Conservation (phyloP, 805 yeast species). For the Saitoella complicata region DNA sequence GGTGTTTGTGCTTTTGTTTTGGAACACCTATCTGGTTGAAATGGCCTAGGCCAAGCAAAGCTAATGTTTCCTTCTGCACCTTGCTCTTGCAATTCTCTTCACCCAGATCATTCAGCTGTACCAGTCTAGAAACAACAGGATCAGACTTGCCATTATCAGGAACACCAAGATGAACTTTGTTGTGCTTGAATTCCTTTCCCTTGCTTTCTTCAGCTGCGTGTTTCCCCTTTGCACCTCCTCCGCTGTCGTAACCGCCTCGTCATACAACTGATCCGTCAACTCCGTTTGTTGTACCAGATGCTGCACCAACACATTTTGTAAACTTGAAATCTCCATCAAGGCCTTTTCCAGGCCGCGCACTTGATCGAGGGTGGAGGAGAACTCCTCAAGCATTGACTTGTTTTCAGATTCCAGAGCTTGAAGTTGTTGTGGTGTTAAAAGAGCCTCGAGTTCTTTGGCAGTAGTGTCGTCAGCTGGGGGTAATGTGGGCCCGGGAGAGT, state of each 20-base stretch:
- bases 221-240: conserved; percentile 58
- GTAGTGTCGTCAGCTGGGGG: too few species aligned
- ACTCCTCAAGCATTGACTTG: conserved; percentile 22
- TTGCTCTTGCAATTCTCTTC: too few species aligned
- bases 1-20: too few species aligned
- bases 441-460: not conserved
- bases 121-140: not conserved
- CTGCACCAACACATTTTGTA: conserved; percentile 58
- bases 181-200: conserved; percentile 43
- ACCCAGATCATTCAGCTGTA: conserved; percentile 41
- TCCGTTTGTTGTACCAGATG: conserved; percentile 62
- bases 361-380: conserved; percentile 21
- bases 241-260: conserved; percentile 51
- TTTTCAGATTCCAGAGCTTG: conserved; percentile 23
- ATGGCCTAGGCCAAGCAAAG: too few species aligned
- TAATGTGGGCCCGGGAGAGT: too few species aligned
- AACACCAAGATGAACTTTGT: conserved; percentile 35
- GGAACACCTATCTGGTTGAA: too few species aligned
- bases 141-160: not conserved
- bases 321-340: conserved; percentile 45
- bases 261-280: conserved; percentile 43
- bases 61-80: too few species aligned
- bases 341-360: conserved; percentile 26
- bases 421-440: conserved; percentile 8
- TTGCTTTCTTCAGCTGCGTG: conserved; percentile 50